Evolutionary conservation across 768 basidiomycete species (phyloP), one percentile per base, ranked within the genome.

Genomic region (Baorangia bicolor): DNA sequence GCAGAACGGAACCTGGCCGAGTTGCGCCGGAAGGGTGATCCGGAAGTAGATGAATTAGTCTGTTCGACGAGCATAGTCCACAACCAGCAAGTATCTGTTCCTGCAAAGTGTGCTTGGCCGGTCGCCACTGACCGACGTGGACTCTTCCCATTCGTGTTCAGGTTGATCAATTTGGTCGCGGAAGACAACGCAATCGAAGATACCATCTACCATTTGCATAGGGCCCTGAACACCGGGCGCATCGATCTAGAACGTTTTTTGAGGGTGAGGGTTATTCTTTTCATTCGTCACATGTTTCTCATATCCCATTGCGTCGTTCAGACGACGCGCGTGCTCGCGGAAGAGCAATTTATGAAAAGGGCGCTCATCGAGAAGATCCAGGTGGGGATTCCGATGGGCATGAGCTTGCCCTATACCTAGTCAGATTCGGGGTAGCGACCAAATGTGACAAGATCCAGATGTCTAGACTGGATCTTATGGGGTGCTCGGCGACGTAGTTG

Each of bases 151-250:
- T 35, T 44, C 30, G 41, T 53, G 42, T 31, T 46, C 68, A 98
- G 96, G 74, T 77, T 99, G 23, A 87, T 98, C 62, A 92, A 98
- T 68, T 80, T 98, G 28, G 88, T 98, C n/a, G 95, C 97, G n/a
- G 97, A 99, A 72, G 97, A 98, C 72, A 94, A 94, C 65, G 94
- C 96, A 2, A 94, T 98, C 68, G 96, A 98, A 74, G 97, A 98
- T 71, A 96, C 96, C 43, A 90, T 97, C 56, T 99, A 98, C 74
- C 94, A 98, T 70, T 82, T 99, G 44, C 93, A 95, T 61, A 83
- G 94, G 58, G 96, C 94, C 0, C 78, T 99, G 59, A 97, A 97
- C 68, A 78, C 87, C 49, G 92, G 92, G 1, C 84, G 93, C 55
- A 88, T 98, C 58, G 96, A 98, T 76, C 81, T 98, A 53, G 96